phyloP scores from a whole-genome alignment of 1,284 basidiomycete genomes.

The Filobasidium uniguttulatum region DNA sequence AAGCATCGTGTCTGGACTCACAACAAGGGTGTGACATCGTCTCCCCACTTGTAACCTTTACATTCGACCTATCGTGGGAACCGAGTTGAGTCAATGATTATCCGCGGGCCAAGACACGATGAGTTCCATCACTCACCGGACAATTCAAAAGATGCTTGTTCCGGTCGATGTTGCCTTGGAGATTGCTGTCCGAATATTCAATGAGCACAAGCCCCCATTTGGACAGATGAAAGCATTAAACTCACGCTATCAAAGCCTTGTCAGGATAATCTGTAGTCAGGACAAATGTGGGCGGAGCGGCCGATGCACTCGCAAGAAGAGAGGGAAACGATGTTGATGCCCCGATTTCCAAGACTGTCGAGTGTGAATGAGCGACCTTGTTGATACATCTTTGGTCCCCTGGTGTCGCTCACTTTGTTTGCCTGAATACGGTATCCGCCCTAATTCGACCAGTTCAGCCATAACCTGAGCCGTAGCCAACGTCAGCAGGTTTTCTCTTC shows the following conservation, averaged over 20 bases:
- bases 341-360: constrained; percentile 11
- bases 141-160: constrained; percentile 3
- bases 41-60: constrained; percentile 10
- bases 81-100: background rate
- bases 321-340: constrained; percentile 13
- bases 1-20: background rate
- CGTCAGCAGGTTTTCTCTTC: background rate
- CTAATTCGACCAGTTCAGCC: constrained; percentile 13
- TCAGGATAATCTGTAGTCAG: constrained; percentile 15
- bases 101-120: background rate
- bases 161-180: constrained; percentile 4
- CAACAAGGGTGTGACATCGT: constrained; percentile 9
- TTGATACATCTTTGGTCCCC: background rate
- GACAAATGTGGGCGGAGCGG: constrained; percentile 6
- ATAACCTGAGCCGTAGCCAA: constrained; percentile 4
- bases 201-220: background rate
- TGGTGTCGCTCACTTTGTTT: constrained; percentile 8
- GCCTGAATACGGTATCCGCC: constrained; percentile 1
- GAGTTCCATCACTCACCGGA: constrained; percentile 3
- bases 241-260: constrained; percentile 10
- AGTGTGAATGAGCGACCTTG: background rate
- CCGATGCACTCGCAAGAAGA: constrained; percentile 4
- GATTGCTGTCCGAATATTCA: constrained; percentile 3
- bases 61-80: background rate
- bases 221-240: background rate